These are phyloP conservation scores for Stemphylium vesicarium DNA, from an alignment of 2,329 filamentous ascomycete species.

Conservation along the genomic window DNA sequence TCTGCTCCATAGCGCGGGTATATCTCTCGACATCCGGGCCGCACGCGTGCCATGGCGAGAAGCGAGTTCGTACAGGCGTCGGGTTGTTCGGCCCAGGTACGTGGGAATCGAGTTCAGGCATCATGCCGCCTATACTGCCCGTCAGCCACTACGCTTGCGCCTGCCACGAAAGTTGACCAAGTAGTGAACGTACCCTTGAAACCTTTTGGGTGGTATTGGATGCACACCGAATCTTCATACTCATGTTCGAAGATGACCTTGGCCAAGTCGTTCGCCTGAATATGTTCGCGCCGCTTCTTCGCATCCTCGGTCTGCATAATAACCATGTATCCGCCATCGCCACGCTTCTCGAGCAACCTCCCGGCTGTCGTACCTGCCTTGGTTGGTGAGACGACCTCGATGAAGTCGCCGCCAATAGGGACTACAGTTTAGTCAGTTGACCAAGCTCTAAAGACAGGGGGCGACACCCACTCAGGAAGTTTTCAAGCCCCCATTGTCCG, in stretches of 20 bases:
- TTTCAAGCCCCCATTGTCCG: conserved; percentile 50
- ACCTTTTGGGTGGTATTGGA: conserved; percentile 56
- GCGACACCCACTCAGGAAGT: conserved; percentile 45
- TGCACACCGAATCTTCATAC: conserved; percentile 42
- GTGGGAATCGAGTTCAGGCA: conserved; percentile 54
- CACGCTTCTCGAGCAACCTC: conserved; percentile 50
- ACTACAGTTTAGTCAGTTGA: conserved; percentile 32
- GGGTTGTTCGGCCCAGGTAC: conserved; percentile 41
- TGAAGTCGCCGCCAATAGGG: conserved; percentile 52
- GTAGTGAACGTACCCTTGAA: conserved; percentile 39
- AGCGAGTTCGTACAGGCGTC: conserved; percentile 46
- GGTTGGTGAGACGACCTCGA: conserved; percentile 53
- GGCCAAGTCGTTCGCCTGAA: conserved; percentile 44
- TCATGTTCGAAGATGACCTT: conserved; percentile 50
- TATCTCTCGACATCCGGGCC: conserved; percentile 47
- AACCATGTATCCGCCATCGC: conserved; percentile 57
- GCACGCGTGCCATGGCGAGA: conserved; percentile 56
- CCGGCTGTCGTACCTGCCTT: conserved; percentile 49
- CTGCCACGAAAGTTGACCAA: no score
- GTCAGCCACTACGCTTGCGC: neutral
- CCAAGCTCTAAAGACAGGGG: neutral
- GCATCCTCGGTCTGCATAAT: conserved; percentile 57
- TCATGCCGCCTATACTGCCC: conserved; percentile 47
- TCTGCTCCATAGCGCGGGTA: conserved; percentile 46
- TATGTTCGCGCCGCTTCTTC: conserved; percentile 43